These are phyloP conservation scores for Mycena pura DNA, from an alignment of 768 basidiomycete genomes.

Conservation along the genomic window DNA sequence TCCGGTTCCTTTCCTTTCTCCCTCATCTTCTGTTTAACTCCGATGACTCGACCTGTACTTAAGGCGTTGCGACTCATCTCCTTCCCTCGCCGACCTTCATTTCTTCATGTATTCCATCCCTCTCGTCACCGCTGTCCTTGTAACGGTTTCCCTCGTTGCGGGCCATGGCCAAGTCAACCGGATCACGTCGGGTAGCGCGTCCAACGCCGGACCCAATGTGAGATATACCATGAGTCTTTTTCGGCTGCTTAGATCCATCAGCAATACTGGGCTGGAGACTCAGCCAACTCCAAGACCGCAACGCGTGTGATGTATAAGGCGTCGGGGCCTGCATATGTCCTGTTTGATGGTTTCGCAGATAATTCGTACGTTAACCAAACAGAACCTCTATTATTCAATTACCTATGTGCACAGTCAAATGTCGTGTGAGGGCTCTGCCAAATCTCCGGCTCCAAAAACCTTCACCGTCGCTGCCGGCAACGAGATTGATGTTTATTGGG, in stretches of 20 bases:
- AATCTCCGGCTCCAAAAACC: constrained; percentile 21
- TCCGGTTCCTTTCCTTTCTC: constrained; percentile 1
- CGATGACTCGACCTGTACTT: not conserved
- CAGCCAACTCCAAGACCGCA: constrained; percentile 26
- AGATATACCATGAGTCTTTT: not conserved
- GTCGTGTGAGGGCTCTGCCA: constrained; percentile 30
- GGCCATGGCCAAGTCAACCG: constrained; percentile 30
- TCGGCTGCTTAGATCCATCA: not conserved
- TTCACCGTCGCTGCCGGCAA: constrained; percentile 27
- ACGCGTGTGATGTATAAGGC: constrained; percentile 31
- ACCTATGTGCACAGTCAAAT: constrained; percentile 19
- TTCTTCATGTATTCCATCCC: constrained; percentile 16
- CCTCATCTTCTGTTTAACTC: not conserved
- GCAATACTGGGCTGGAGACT: constrained; percentile 28
- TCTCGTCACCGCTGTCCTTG: constrained; percentile 7
- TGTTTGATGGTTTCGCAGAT: constrained; percentile 23
- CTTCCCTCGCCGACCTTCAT: constrained; percentile 12
- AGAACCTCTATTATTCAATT: not conserved
- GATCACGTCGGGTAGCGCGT: constrained; percentile 17
- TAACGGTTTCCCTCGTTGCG: constrained; percentile 14
- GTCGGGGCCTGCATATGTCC: constrained; percentile 25
- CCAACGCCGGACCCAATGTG: constrained; percentile 29
- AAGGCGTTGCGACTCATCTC: constrained; percentile 1
- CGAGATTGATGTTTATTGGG: constrained; percentile 24
- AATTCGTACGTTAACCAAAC: constrained; percentile 19